phyloP scores from a whole-genome alignment of 495 filamentous ascomycete genomes.

The Hypoxylon fuscum region DNA sequence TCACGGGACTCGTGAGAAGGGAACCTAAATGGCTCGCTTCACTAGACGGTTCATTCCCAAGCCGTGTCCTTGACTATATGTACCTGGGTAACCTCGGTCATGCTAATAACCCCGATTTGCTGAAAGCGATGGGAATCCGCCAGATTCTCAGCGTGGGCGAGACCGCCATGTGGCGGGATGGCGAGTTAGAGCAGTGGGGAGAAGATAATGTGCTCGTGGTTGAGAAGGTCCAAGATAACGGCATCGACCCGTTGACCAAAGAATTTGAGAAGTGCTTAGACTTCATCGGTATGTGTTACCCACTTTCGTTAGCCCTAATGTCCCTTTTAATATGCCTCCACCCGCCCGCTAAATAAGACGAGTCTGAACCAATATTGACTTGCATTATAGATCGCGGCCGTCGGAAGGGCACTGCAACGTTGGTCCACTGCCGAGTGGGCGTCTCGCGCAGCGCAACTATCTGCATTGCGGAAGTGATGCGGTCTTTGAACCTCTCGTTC shows the following conservation, averaged over 20 bases:
- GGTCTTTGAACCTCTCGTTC: conserved; percentile 78
- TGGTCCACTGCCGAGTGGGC: conserved; percentile 96
- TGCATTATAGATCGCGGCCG: conserved; percentile 72
- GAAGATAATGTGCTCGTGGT: conserved; percentile 79
- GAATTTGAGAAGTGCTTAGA: conserved; percentile 88
- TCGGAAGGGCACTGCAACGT: conserved; percentile 77
- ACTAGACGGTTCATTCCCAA: conserved; percentile 91
- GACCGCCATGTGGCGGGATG: conserved; percentile 78
- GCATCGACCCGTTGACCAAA: conserved; percentile 87
- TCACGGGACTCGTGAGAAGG: conserved; percentile 53
- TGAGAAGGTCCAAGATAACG: conserved; percentile 92
- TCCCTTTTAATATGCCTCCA: conserved; percentile 11
- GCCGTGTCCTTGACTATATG: conserved; percentile 90
- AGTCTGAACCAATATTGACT: neutral
- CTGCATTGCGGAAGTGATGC: conserved; percentile 98
- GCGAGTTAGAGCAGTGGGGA: conserved; percentile 73
- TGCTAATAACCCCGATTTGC: conserved; percentile 88
- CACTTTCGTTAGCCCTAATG: neutral
- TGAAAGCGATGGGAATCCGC: conserved; percentile 80
- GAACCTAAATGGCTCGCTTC: conserved; percentile 82
- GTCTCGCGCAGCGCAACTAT: conserved; percentile 96
- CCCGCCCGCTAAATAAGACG: conserved; percentile 7
- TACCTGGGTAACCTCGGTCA: conserved; percentile 93
- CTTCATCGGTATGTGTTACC: conserved; percentile 80
- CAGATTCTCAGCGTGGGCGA: conserved; percentile 96